Evolutionary conservation across 1,284 basidiomycete species (phyloP), one percentile per base, ranked within the genome.

Genomic region (Apiotrichum montevideense): DNA sequence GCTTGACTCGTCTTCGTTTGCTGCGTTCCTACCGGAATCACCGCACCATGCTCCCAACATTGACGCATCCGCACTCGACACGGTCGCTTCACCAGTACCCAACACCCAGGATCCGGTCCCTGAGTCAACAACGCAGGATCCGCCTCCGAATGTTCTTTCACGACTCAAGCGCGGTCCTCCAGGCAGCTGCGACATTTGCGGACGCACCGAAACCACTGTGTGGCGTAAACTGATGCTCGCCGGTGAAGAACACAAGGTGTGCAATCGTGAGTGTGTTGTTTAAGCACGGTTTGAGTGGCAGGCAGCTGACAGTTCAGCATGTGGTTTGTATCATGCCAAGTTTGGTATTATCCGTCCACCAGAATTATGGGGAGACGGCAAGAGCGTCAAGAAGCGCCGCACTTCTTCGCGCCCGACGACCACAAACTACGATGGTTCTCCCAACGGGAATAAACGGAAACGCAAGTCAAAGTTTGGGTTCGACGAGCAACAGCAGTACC

Each of bases 291-390:
- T 29, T 29, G 29, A 29, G 29, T 29, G 29, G 29, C 29, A 29
- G 29, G 3, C 29, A 3, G 53, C 52, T 54, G 32, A 47, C 52
- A 39, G 15, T n/a, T 33, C 54, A 75, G 73, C 73, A 2, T 75
- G 73, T 46, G 73, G 73, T 4, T 49, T 73, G 54, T 75, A 75
- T 51, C 68, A 72, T 46, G 51, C 64, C 29, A 73, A 73, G 58
- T 73, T 72, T 55, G 67, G 67, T 7, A 65, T 72, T n/a, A 68
- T 72, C 35, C 65, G 73, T 6, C 73, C 73, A 1, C 66, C 70
- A 14, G 70, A 71, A 57, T 61, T 75, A 10, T 75, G 73, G 73
- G 72, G 72, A 15, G 73, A 75, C 54, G 72, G 71, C 14, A 66
- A 65, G 56, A 63, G 62, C 5, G 59, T 75, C 46, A 71, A 71